Evolutionary conservation across 1,284 basidiomycete species (phyloP), one percentile per base, ranked within the genome.

Genomic region (Vanrija humicola): DNA sequence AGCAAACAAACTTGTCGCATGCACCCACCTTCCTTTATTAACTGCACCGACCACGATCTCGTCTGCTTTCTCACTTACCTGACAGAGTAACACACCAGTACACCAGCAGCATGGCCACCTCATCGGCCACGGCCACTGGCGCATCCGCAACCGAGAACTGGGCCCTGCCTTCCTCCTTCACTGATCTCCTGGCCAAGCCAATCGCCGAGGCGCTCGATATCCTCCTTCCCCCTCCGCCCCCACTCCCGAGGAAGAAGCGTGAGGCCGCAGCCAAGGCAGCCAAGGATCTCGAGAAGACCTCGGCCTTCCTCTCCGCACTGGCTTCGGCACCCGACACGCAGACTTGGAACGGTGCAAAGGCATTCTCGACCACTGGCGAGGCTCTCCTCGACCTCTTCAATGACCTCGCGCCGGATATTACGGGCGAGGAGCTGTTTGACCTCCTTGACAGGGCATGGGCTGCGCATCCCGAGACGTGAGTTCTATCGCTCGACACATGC

Each of bases 301-400:
- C 50, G 12, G 48, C 64, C 7, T 67, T 69, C 47, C 43, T 69
- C 26, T 28, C 45, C 10, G 63, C 64, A 5, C 46, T 69, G 29
- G 42, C 47, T 15, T 42, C 43, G 15, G 19, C 38, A 5, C 51
- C 58, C 3, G 56, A 63, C 45, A 19, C 61, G 6, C 12, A 10
- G 1, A 70, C 65, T 3, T 54, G 52, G 48, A 70, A 70, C 19
- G 64, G 59, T 16, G 66, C 63, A 6, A 8, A 38, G 0, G 69
- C 63, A 0, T 46, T 56, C 50, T 21, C 46, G 0, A 43, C 54
- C 7, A 65, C 65, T 18, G 26, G 42, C 18, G 55, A 57, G 2
- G 50, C 64, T 10, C 40, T 67, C 6, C 57, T 69, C 21, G 69
- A 68, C 46, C 46, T 69, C 4, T 67, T 68, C 54, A 50, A 60